Base-by-base conservation (phyloP, 2,329 filamentous ascomycete genomes). In the Trichoderma hamatum region DNA sequence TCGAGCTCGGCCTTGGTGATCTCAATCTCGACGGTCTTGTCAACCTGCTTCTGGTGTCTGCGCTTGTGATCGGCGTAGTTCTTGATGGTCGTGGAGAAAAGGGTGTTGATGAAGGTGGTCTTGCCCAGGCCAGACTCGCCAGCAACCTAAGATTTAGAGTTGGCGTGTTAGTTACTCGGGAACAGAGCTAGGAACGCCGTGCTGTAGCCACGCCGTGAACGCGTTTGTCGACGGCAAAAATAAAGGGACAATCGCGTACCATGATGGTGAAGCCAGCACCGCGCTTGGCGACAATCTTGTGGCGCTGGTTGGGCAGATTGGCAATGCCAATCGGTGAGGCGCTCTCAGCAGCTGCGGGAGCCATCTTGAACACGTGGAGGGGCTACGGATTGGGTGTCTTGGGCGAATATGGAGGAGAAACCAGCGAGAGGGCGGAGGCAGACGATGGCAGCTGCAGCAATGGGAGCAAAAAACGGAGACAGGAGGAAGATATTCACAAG, bases 31-130 rank as follows among this genome's bases (percentile, higher is more conserved):
- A 99, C 96, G 13, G 96, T 99, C 89, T 98, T 98, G 86, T 99
- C 96, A 75, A 98, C 89, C 86, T 99, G 96, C 90, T 99, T 99
- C 84, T 96, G 93, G 84, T 99, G 96, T 80, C 96, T 93, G 83
- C 94, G 92, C 88, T 97, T 97, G 89, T 99, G 95, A 84, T 99
- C 96, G 88, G 96, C 96, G 83, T 99, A 99, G 89, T 98, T 99
- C 89, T 99, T 99, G 89, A 99, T 99, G 77, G 96, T 99, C 74
- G 96, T 99, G 72, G 96, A 99, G 88, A 99, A 99, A 71, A 99
- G 90, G 70, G 96, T 99, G 90, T 99, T 99, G 90, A 99, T 98
- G 85, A 99, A 99, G 78, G 96, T 99, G 30, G 96, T 99, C 89
- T 99, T 99, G 86, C 96, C 96, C 76, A 98, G 85, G 79, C 95